Base-by-base conservation (phyloP, 768 basidiomycete species). In the Trametes maxima region DNA sequence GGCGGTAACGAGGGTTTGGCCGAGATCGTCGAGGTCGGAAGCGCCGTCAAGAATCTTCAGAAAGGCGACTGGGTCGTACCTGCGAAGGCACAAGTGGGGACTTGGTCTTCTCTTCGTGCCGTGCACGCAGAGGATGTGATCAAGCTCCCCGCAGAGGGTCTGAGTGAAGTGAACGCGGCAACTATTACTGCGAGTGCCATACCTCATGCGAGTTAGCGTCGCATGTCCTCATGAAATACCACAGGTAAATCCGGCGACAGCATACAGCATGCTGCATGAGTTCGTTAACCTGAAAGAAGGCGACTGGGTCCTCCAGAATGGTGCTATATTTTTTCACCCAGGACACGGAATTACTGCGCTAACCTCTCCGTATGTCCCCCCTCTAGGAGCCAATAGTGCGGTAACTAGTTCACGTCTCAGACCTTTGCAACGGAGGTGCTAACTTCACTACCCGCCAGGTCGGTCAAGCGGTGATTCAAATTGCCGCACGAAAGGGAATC, bases 221-320 rank as follows among this genome's bases (percentile, higher is more conserved):
- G 17, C 40, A 16, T 19, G 43, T 45, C 13, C 10, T 19, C 28
- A 21, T 8, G 33, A 47, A 58, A n/a, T 56, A 2, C 35, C 16
- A 11, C 54, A 91, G 86, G 86, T 94, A 25, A 95, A 95, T 69
- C 90, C 90, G 2, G 80, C 92, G 0, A 92, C 93, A 0, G 94
- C 94, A 1, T 87, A 87, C 64, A 88, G 89, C 67, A 90, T 95
- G 87, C 80, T 95, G 11, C 80, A 79, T 36, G 84, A 89, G 57
- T 94, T 87, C 72, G 80, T 85, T 6, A 66, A 78, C 37, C 80
- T 94, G 44, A 63, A 82, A 52, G 77, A 80, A 49, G 92, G 88
- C 3, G 89, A 92, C 48, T 94, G 88, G 88, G 79, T 95, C 16
- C 71, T 95, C 12, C 93, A 95, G 73, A 95, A 94, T 63, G 93